These are phyloP conservation scores for Atkinsonella texensis DNA, from an alignment of 2,329 filamentous ascomycete genomes.

Conservation along the genomic window DNA sequence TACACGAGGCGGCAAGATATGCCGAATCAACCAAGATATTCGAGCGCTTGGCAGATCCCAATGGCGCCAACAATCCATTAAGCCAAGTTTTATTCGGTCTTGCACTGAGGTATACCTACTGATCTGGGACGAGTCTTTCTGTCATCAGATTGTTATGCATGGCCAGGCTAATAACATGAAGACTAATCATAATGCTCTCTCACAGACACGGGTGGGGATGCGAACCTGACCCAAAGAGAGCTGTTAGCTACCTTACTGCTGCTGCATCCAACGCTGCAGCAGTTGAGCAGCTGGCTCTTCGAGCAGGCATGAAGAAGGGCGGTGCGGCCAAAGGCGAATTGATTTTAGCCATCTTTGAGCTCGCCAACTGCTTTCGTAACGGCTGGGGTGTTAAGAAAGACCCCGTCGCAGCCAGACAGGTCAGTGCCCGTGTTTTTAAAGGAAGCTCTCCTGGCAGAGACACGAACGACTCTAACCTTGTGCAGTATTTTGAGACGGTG, in stretches of 20 bases:
- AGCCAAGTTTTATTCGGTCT: slow-evolving; percentile 95
- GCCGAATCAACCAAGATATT: slow-evolving; percentile 76
- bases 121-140: slow-evolving; percentile 33
- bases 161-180: no score
- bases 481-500: slow-evolving; percentile 90
- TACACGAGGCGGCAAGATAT: slow-evolving; percentile 79
- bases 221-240: slow-evolving; percentile 54
- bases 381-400: slow-evolving; percentile 89
- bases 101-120: slow-evolving; percentile 56
- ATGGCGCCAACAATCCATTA: slow-evolving; percentile 79
- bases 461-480: slow-evolving; percentile 17
- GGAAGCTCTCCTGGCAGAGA: background rate
- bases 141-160: slow-evolving; percentile 2
- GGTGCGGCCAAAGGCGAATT: slow-evolving; percentile 93
- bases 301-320: slow-evolving; percentile 82
- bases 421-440: slow-evolving; percentile 21
- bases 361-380: slow-evolving; percentile 85
- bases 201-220: slow-evolving; percentile 88
- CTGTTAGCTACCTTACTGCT: slow-evolving; percentile 73
- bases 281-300: slow-evolving; percentile 74
- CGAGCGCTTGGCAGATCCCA: slow-evolving; percentile 67
- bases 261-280: slow-evolving; percentile 84
- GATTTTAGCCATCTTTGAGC: slow-evolving; percentile 89
- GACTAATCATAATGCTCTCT: background rate
- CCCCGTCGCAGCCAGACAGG: slow-evolving; percentile 67